Evolutionary conservation across 306 rosid genomes (phyloP).

Genomic region (Glycine tomentella): DNA sequence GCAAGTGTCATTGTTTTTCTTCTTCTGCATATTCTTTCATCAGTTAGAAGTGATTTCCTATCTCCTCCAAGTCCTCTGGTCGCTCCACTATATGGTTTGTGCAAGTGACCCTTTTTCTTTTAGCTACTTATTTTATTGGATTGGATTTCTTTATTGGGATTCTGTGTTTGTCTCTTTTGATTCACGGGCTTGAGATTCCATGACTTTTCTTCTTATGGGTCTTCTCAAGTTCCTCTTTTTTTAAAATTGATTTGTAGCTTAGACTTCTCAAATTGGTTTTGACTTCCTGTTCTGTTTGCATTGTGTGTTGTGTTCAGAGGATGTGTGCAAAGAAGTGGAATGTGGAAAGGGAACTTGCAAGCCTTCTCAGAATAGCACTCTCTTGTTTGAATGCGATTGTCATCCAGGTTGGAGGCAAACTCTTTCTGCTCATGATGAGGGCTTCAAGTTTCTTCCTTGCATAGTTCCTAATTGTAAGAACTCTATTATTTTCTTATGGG

Average conservation of each 20-base stretch:
- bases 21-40: slow-evolving; percentile 45
- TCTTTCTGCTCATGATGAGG: slow-evolving; percentile 36
- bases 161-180: neutral
- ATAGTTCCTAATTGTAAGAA: slow-evolving; percentile 70
- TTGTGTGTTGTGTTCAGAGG: slow-evolving; percentile 51
- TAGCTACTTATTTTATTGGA: neutral
- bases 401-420: slow-evolving; percentile 72
- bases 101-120: slow-evolving; percentile 3
- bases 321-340: slow-evolving; percentile 60
- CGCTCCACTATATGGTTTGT: slow-evolving; percentile 67
- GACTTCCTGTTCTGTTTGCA: slow-evolving; percentile 6
- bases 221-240: slow-evolving; percentile 17
- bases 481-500: slow-evolving; percentile 4
- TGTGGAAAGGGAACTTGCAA: slow-evolving; percentile 83
- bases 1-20: slow-evolving; percentile 41
- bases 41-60: slow-evolving; percentile 47
- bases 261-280: neutral
- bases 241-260: neutral
- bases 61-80: slow-evolving; percentile 64
- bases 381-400: slow-evolving; percentile 68
- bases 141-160: slow-evolving; percentile 23
- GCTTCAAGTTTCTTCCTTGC: slow-evolving; percentile 72
- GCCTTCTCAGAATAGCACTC: slow-evolving; percentile 54
- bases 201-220: slow-evolving; percentile 14
- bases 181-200: slow-evolving; percentile 15